A percentile compares a stretch with the other conserved stretches of the same genome.
Evolutionary conservation across 2,329 filamentous ascomycete species (phyloP).

Genomic region (Talaromyces verruculosus): DNA sequence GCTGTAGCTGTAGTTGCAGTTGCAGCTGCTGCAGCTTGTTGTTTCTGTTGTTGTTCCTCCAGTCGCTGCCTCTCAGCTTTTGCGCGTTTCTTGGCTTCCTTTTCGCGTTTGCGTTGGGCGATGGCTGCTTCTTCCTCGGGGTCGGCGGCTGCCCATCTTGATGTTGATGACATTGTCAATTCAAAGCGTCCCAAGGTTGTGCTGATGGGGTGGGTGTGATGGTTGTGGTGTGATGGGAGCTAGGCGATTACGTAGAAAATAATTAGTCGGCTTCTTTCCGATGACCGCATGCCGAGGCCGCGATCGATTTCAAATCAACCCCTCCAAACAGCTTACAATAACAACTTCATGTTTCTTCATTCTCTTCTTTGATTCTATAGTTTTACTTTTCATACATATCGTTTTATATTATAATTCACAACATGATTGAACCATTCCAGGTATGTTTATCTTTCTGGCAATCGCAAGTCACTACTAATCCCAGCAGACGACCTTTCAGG

Average conservation of each 20-base stretch:
- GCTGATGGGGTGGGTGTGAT: not conserved
- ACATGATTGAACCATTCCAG: conserved; percentile 50
- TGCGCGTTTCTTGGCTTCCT: conserved; percentile 81
- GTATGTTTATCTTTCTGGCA: conserved; percentile 29
- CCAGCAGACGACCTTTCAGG: conserved; percentile 77
- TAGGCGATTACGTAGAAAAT: not conserved
- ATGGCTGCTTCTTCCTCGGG: conserved; percentile 72
- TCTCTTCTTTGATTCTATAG: not conserved
- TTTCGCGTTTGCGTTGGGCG: conserved; percentile 72
- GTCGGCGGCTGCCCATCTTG: conserved; percentile 84
- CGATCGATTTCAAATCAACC: conserved; percentile 22
- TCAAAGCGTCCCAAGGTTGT: no score
- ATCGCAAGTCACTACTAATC: no score
- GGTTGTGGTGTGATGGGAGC: not conserved
- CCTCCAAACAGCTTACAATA: conserved; percentile 10
- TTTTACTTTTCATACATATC: not conserved
- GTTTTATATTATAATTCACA: conserved; percentile 2
- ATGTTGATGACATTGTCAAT: conserved; percentile 52
- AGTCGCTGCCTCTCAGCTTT: conserved; percentile 79
- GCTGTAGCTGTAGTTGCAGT: conserved; percentile 23
- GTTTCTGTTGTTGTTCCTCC: conserved; percentile 47
- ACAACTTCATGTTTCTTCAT: not conserved
- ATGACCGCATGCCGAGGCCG: conserved; percentile 23
- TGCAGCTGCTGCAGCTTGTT: conserved; percentile 1
- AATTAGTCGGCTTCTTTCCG: not conserved